Evolutionary conservation across 2,329 filamentous ascomycete species (phyloP).

Genomic region (Chaetothyriales sp.): DNA sequence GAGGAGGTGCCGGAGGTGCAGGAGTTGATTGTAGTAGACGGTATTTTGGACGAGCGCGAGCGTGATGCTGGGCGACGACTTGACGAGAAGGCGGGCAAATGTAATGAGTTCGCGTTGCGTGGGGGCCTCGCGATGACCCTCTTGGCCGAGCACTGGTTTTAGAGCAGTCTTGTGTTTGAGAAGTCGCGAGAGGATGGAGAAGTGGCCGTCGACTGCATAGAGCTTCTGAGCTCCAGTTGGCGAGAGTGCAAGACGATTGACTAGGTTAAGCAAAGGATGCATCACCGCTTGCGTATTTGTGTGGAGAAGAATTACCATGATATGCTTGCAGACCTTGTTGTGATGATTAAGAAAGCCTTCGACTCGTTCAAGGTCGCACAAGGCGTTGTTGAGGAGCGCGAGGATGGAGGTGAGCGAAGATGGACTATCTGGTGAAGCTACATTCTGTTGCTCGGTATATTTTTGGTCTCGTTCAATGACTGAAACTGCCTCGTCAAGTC

Average conservation of each 20-base stretch:
- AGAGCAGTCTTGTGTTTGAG: constrained; percentile 1
- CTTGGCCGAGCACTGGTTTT: background rate
- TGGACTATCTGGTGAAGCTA: background rate
- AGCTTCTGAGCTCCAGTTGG: constrained; percentile 8
- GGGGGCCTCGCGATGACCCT: background rate
- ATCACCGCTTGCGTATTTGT: constrained; percentile 5
- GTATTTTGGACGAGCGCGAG: background rate
- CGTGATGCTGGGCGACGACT: constrained; percentile 3
- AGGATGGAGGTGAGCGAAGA: constrained; percentile 5
- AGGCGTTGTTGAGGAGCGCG: constrained; percentile 10
- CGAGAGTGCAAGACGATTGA: constrained; percentile 7
- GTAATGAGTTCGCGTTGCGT: constrained; percentile 6
- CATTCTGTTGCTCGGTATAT: background rate
- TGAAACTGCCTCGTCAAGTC: background rate
- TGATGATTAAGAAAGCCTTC: background rate
- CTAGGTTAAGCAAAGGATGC: constrained; percentile 11
- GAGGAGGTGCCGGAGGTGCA: constrained; percentile 1
- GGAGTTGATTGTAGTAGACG: background rate
- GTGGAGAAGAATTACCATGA: constrained; percentile 3
- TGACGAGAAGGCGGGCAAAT: constrained; percentile 9
- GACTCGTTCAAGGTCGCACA: background rate
- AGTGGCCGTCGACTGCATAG: background rate
- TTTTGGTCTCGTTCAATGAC: background rate
- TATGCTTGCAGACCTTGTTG: background rate
- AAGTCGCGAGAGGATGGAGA: background rate